Base-by-base conservation (phyloP, 2,329 filamentous ascomycete species). In the Hypoxylon sp. region DNA sequence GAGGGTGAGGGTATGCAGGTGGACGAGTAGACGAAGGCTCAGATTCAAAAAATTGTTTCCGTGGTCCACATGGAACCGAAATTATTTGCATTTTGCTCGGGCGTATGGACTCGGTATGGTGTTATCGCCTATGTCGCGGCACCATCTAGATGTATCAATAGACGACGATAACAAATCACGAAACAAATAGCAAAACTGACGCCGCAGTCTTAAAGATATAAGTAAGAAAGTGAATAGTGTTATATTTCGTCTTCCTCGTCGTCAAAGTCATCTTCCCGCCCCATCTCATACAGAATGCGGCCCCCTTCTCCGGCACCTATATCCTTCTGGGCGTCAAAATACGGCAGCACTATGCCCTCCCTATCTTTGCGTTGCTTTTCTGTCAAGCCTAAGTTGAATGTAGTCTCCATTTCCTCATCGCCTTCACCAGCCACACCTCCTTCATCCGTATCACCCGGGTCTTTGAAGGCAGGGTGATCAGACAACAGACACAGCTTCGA, bases 261-360 rank as follows among this genome's bases (percentile, higher is more conserved):
- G 74, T 97, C 94, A 81, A 98, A 98, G 78, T 98, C 94, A 80
- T 99, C 96, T 82, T 98, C 96, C 70, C 90, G 88, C 1, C 94
- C 95, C 92, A 98, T 97, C 74, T 98, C 95, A 79, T 99, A 99
- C 76, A 99, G 78, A 72, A 99, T 99, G 67, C 95, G 87, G 0
- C 96, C 96, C 3, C 96, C 95, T 75, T 97, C 94, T 0, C 94
- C 94, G 0, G 88, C 87, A 0, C 90, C 91, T 57, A 90, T 87
- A 52, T 91, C 91, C 59, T 90, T 93, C 85, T 99, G 96, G 24
- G 96, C 96, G 83, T 99, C 96, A 80, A 97, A 98, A 79, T 99
- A 98, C 14, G 96, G 96, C 79, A 98, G 79, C 44, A 98, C 92
- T 8, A 99, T 93, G 0, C 92, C 93, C 75, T 98, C 95, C 26